These are phyloP conservation scores for Cornus suecica DNA, from an alignment of 148 eudicot species.

Conservation along the genomic window DNA sequence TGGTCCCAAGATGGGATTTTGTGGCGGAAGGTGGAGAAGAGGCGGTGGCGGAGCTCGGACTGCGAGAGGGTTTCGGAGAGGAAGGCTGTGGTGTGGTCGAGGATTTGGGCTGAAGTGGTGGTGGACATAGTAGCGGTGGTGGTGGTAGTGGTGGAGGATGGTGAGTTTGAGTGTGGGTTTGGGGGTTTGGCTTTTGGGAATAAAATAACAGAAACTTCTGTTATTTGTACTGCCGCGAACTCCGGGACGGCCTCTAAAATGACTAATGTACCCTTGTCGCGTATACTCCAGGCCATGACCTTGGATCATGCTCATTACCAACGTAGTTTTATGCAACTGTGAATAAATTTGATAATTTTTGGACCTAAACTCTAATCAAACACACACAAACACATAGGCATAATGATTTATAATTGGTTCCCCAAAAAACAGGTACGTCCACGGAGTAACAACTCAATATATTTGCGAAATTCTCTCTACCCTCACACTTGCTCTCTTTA, in stretches of 20 bases:
- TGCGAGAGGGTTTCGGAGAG: constrained; percentile 27
- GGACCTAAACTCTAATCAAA: too few relatives aligned
- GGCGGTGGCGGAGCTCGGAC: constrained; percentile 31
- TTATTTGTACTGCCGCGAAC: background rate
- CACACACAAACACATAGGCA: too few relatives aligned
- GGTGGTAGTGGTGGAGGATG: background rate
- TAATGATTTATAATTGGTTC: too few relatives aligned
- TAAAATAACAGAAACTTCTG: constrained; percentile 2
- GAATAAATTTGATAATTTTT: too few relatives aligned
- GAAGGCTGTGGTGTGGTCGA: constrained; percentile 33
- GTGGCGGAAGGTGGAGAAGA: constrained; percentile 23
- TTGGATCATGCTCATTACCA: background rate
- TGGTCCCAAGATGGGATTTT: constrained; percentile 15
- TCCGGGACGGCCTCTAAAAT: constrained; percentile 2
- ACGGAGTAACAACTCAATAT: background rate
- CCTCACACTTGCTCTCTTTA: too few relatives aligned
- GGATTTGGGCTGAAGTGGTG: constrained; percentile 26
- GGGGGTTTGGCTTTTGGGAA: background rate
- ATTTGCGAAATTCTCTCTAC: background rate
- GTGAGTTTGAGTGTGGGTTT: background rate
- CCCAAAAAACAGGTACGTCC: too few relatives aligned
- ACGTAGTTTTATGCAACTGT: too few relatives aligned
- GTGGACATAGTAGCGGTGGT: constrained; percentile 35
- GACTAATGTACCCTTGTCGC: background rate
- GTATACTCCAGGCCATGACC: too few relatives aligned